Percentiles rank a stretch among this genome's conserved stretches.
phyloP scores from a whole-genome alignment of 352 stramenopile genomes.

The Pythium apleroticum region DNA sequence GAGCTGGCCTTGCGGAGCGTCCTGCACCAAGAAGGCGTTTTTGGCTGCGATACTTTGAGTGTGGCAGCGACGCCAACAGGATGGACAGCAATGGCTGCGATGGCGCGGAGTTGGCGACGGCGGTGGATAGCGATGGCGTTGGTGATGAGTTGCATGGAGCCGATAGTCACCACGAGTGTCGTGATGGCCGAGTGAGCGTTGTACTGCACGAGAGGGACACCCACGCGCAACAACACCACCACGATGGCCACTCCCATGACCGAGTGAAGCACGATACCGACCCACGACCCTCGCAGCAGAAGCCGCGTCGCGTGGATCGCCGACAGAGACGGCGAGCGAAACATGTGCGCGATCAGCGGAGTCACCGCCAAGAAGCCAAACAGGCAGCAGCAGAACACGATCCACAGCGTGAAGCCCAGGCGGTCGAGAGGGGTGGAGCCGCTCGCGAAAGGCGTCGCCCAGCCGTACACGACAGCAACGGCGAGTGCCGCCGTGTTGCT shows the following conservation, averaged over 20 bases:
- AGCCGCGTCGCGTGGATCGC: background rate
- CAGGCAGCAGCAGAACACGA: background rate
- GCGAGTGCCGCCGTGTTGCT: background rate
- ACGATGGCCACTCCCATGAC: background rate
- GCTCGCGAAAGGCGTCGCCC: conserved; percentile 8
- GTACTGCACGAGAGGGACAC: conserved; percentile 5
- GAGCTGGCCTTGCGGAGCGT: background rate
- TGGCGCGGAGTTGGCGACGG: background rate
- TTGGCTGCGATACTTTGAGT: background rate
- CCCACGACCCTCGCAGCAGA: background rate
- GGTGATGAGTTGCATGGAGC: background rate
- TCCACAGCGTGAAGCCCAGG: conserved; percentile 1
- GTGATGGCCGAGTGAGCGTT: conserved; percentile 12
- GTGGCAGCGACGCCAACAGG: background rate
- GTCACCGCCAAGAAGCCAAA: background rate
- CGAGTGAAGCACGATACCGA: background rate
- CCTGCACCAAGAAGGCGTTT: background rate
- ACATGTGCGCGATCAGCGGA: background rate
- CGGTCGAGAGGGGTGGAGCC: background rate
- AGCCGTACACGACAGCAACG: background rate
- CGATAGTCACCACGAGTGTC: background rate
- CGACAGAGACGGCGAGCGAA: background rate
- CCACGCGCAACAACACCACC: background rate
- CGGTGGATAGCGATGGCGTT: background rate
- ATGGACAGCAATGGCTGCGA: background rate